Evolutionary conservation across 2,329 filamentous ascomycete genomes (phyloP).

Genomic region (Trichothecium sympodiale): DNA sequence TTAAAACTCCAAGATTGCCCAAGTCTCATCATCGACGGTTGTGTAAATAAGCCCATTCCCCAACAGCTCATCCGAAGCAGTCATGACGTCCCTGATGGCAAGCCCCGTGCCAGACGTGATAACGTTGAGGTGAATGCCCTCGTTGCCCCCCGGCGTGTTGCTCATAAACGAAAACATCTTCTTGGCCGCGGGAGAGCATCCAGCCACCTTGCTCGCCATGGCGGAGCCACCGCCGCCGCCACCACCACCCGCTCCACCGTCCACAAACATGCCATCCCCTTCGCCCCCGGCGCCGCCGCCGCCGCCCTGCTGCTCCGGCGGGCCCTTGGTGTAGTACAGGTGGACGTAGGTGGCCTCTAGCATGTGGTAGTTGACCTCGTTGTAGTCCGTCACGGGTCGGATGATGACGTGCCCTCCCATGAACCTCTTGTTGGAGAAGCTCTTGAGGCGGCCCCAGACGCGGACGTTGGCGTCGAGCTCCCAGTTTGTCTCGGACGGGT

Average conservation of each 20-base stretch:
- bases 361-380: conserved; percentile 88
- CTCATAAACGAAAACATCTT: conserved; percentile 63
- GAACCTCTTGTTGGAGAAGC: conserved; percentile 73
- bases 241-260: conserved; percentile 28
- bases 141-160: conserved; percentile 58
- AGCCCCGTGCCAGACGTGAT: conserved; percentile 59
- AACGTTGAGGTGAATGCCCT: conserved; percentile 72
- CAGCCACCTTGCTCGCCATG: conserved; percentile 24
- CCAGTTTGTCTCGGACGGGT: conserved; percentile 39
- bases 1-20: conserved; percentile 67
- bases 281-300: conserved; percentile 28
- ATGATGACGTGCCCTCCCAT: conserved; percentile 75
- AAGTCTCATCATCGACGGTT: conserved; percentile 87
- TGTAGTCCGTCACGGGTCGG: conserved; percentile 69
- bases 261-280: conserved; percentile 45
- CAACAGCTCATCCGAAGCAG: conserved; percentile 73
- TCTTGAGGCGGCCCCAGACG: conserved; percentile 75
- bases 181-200: conserved; percentile 46
- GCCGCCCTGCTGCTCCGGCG: conserved; percentile 23
- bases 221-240: conserved; percentile 12
- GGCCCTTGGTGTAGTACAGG: conserved; percentile 67
- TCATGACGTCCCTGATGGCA: conserved; percentile 57
- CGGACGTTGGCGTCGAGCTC: conserved; percentile 71
- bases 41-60: conserved; percentile 69
- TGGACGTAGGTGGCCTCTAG: conserved; percentile 86